phyloP scores from a whole-genome alignment of 352 stramenopile species.

The Phytophthora cajani region DNA sequence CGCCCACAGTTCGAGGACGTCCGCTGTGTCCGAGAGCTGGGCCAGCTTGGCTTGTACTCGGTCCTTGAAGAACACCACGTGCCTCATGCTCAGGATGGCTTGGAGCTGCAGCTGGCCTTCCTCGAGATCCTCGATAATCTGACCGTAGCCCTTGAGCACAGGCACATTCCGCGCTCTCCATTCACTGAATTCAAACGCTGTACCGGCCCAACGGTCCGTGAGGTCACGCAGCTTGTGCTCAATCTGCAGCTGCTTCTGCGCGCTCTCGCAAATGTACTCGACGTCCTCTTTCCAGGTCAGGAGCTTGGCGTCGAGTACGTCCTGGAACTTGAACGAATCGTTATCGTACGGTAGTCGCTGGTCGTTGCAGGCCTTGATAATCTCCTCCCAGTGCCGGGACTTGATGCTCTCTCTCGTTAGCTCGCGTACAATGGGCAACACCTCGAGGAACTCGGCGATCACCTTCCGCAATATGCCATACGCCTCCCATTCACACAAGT shows the following conservation, averaged over 20 bases:
- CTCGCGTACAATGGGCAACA: constrained; percentile 86
- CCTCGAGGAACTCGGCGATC: constrained; percentile 85
- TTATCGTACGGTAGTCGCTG: constrained; percentile 66
- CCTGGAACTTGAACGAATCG: constrained; percentile 78
- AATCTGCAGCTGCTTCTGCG: constrained; percentile 91
- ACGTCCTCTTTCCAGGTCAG: constrained; percentile 83
- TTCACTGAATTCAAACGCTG: constrained; percentile 85
- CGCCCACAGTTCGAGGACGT: constrained; percentile 91
- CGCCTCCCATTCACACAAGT: constrained; percentile 86
- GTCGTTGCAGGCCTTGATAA: constrained; percentile 59
- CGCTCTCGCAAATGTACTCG: constrained; percentile 90
- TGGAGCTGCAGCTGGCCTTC: constrained; percentile 90
- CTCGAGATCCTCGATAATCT: constrained; percentile 90
- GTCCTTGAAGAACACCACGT: constrained; percentile 91
- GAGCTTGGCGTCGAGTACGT: constrained; percentile 83
- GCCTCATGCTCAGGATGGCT: constrained; percentile 88
- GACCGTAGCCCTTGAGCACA: constrained; percentile 79
- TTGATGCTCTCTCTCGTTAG: constrained; percentile 89
- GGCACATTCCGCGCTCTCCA: constrained; percentile 83
- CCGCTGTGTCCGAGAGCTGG: constrained; percentile 87
- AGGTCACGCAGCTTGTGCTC: constrained; percentile 90
- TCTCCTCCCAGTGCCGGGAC: constrained; percentile 86
- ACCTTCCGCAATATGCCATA: constrained; percentile 80
- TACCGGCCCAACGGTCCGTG: constrained; percentile 82
- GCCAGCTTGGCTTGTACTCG: constrained; percentile 79